Percentiles rank a stretch among this genome's conserved stretches.
Evolutionary conservation across 495 filamentous ascomycete species (phyloP).

Genomic region (Tuber indicum): DNA sequence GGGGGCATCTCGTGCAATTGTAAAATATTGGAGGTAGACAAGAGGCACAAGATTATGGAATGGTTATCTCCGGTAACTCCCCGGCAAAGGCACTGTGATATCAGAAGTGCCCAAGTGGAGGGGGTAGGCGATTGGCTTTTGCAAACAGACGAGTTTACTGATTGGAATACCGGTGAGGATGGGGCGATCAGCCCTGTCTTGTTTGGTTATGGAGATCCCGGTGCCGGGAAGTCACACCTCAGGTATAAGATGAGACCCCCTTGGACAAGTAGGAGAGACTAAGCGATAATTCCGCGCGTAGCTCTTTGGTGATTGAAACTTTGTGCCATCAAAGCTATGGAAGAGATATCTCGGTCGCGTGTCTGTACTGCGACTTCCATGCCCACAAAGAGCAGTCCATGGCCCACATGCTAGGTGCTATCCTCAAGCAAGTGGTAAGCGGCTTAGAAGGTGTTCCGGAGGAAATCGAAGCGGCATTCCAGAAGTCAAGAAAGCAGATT

Average conservation of each 20-base stretch:
- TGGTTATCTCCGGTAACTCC: not conserved
- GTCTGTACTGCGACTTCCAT: not conserved
- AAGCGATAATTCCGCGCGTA: not conserved
- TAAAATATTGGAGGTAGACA: not conserved
- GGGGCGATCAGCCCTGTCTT: not conserved
- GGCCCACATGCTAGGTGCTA: not conserved
- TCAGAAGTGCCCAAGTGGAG: not conserved
- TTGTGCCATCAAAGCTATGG: not conserved
- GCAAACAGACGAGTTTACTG: not conserved
- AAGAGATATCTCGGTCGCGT: not conserved
- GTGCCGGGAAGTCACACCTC: not conserved
- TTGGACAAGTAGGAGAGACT: not conserved
- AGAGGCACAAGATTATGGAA: not conserved
- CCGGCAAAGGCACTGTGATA: not conserved
- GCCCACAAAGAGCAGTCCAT: not conserved
- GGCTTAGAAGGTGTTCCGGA: not conserved
- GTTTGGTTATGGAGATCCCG: not conserved
- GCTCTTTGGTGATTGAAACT: not conserved
- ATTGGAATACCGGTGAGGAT: not conserved
- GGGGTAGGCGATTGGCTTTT: not conserved
- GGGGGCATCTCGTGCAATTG: not conserved
- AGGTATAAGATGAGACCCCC: not conserved
- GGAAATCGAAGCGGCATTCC: not conserved
- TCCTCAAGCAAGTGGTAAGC: not conserved
- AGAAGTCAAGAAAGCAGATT: not conserved